Percentiles rank a stretch among this genome's conserved stretches.
These are phyloP conservation scores for Aspergillus sclerotioniger DNA, from an alignment of 495 filamentous ascomycete species.

Conservation along the genomic window DNA sequence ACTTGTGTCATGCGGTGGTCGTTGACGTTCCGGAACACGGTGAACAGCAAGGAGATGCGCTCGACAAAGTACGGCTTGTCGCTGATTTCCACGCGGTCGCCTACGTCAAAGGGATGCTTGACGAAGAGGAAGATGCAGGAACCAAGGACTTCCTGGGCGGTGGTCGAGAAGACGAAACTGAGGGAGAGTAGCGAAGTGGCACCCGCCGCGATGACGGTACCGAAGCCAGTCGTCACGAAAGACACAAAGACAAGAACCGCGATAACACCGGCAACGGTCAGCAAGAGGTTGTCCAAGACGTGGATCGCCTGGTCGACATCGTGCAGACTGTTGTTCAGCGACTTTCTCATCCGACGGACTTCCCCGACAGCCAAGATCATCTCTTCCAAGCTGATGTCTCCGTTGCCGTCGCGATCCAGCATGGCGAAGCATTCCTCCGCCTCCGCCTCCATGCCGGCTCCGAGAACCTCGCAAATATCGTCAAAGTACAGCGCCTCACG, in stretches of 20 bases:
- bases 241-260: conserved; percentile 85
- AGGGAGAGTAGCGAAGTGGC: conserved; percentile 91
- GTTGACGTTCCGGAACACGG: conserved; percentile 82
- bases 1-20: conserved; percentile 83
- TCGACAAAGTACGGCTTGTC: conserved; percentile 74
- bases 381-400: conserved; percentile 91
- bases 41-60: conserved; percentile 91
- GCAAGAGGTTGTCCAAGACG: conserved; percentile 81
- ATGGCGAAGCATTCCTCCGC: conserved; percentile 79
- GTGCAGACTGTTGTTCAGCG: conserved; percentile 88
- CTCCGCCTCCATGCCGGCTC: conserved; percentile 62
- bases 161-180: conserved; percentile 90
- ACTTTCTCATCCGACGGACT: conserved; percentile 76
- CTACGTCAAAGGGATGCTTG: conserved; percentile 92
- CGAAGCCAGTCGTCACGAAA: conserved; percentile 81
- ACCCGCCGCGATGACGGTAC: conserved; percentile 86
- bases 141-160: conserved; percentile 88
- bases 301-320: conserved; percentile 94
- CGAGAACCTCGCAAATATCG: conserved; percentile 86
- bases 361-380: conserved; percentile 88
- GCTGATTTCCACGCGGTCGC: conserved; percentile 85
- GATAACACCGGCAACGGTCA: conserved; percentile 74
- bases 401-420: conserved; percentile 85
- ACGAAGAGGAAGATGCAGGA: conserved; percentile 98
- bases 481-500: conserved; percentile 73